Evolutionary conservation across 2,329 filamentous ascomycete genomes (phyloP), one percentile per base, ranked within the genome.

Genomic region (Colletotrichum tabaci): DNA sequence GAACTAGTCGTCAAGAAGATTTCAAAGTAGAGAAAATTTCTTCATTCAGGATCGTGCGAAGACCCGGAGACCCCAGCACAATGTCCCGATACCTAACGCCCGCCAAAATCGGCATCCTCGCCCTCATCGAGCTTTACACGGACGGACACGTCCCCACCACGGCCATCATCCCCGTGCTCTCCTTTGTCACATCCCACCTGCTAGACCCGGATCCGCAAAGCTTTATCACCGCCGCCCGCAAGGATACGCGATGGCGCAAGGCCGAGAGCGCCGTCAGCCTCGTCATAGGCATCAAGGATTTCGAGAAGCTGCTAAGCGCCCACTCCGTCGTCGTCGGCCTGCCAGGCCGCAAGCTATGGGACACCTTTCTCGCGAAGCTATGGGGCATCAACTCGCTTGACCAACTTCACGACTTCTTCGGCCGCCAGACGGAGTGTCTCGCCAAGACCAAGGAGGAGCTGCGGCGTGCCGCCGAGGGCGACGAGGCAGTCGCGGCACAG

Each of bases 21-120:
- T 15, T 12, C 16, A 30, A 6, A 2, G 12, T 2, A 46, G 52
- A n/a, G 35, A 15, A 1, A 4, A 1, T 21, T 56, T 21, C 2
- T 2, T 30, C 16, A 8, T 21, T 16, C 18, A 8, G 10, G n/a
- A 4, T n/a, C n/a, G 16, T 35, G 15, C 46, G 9, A 23, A 18
- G 35, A 23, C 8, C 2, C 23, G 9, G 44, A 3, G 5, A 3
- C 16, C n/a, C 16, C 8, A 6, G 10, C 30, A 73, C 16, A 63
- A 97, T 96, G 92, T 89, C 92, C 77, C 92, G 93, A 68, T 97
- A 93, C 81, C 87, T 98, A 56, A 97, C 94, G n/a, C 94, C 96
- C 15, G 92, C 94, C 75, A 97, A 96, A 80, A 89, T 98, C 75
- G 92, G 93, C 77, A 87, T 98, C 30, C 88, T 98, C 66, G 90